phyloP scores from a whole-genome alignment of 768 basidiomycete species.

The Termitomyces sp. region DNA sequence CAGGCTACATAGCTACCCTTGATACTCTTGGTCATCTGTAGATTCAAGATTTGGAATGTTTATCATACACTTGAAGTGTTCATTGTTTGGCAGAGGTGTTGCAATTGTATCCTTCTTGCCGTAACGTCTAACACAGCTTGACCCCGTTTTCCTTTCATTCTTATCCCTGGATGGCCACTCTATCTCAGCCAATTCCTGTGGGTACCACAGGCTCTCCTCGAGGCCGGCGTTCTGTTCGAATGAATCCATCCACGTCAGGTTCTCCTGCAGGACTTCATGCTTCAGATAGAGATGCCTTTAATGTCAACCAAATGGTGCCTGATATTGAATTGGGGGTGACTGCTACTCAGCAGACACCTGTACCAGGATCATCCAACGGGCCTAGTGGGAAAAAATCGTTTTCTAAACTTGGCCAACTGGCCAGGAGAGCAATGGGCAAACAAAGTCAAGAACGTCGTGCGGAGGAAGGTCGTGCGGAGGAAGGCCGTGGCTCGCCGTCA shows the following conservation, averaged over 20 bases:
- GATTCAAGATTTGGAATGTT: too few relatives aligned
- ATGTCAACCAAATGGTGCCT: conserved; percentile 10
- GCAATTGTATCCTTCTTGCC: neutral
- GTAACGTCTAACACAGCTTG: too few relatives aligned
- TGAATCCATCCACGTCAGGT: too few relatives aligned
- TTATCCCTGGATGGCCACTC: neutral
- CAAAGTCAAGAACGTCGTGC: neutral
- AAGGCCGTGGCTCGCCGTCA: too few relatives aligned
- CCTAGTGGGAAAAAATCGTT: conserved; percentile 4
- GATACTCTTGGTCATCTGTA: too few relatives aligned
- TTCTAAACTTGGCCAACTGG: conserved; percentile 3
- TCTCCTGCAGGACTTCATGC: conserved; percentile 6
- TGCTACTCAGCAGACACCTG: neutral
- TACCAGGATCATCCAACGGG: neutral
- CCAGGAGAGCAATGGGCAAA: conserved; percentile 13
- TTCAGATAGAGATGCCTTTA: conserved; percentile 9
- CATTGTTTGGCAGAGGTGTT: conserved; percentile 3
- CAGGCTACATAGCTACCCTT: too few relatives aligned
- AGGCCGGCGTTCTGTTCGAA: neutral
- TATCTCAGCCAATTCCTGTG: neutral
- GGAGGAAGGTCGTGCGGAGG: conserved; percentile 6
- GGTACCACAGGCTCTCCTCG: conserved; percentile 2
- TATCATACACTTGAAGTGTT: too few relatives aligned
- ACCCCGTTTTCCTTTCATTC: neutral
- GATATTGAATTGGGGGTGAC: conserved; percentile 6